These are phyloP conservation scores for Nyssa sinensis DNA, from an alignment of 148 eudicot genomes.

Conservation along the genomic window DNA sequence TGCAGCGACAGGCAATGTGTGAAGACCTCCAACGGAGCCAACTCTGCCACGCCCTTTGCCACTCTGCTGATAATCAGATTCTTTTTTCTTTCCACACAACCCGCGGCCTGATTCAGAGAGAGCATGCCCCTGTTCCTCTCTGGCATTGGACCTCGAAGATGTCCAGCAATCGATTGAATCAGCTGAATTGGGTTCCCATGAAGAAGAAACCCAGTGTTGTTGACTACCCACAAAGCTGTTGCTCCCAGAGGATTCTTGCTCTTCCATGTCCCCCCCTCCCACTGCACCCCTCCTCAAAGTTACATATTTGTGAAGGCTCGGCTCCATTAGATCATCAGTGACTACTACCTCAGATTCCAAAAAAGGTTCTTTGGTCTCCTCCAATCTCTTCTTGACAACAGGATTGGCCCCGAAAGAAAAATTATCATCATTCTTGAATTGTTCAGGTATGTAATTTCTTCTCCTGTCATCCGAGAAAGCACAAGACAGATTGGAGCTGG, in stretches of 20 bases:
- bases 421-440: constrained; percentile 2
- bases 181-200: constrained; percentile 88
- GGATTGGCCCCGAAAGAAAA: constrained; percentile 7
- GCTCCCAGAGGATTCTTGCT: constrained; percentile 87
- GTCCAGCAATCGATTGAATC: constrained; percentile 77
- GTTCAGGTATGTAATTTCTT: constrained; percentile 24
- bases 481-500: constrained; percentile 31
- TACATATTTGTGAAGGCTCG: constrained; percentile 84
- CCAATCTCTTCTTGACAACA: constrained; percentile 32
- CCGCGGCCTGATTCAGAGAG: constrained; percentile 34
- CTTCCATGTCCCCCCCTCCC: constrained; percentile 46
- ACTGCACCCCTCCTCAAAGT: constrained; percentile 61
- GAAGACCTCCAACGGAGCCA: constrained; percentile 31
- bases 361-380: constrained; percentile 48
- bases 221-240: constrained; percentile 58
- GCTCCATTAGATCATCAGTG: constrained; percentile 58
- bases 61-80: constrained; percentile 28
- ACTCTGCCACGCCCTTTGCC: constrained; percentile 42
- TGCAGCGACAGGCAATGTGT: constrained; percentile 22
- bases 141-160: constrained; percentile 40
- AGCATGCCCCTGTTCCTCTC: constrained; percentile 41
- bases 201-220: constrained; percentile 53
- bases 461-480: constrained; percentile 18
- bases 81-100: constrained; percentile 25
- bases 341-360: constrained; percentile 65